Base-by-base conservation (phyloP, 495 filamentous ascomycete genomes). In the Glutinoglossum americanum region DNA sequence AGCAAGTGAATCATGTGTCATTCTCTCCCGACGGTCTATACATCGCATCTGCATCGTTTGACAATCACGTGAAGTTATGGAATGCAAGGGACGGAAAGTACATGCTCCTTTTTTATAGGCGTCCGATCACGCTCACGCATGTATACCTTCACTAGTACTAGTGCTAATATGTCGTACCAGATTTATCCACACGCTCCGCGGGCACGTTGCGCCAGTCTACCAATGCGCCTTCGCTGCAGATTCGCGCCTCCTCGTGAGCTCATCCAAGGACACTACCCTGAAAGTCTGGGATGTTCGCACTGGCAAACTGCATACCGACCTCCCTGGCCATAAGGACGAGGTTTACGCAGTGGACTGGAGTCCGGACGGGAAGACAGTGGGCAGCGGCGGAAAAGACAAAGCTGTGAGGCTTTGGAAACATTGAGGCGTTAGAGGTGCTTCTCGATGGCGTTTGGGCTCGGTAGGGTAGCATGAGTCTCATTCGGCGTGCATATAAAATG, bases 311-410 rank as follows among this genome's bases (percentile, higher is more conserved):
- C 41, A 48, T 25, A 65, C 62, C 44, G 89, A 99, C 75, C 74
- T 99, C 27, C 89, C 89, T 0, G 93, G 92, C 4, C 93, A 99
- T 69, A 77, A 87, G 65, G 93, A 95, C 62, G 89, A 97, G 70
- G 92, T 97, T 10, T 94, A 84, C 71, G 87, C 87, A 0, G 83
- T 95, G 19, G 89, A 94, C 67, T 95, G 89, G 89, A 84, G 81
- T 65, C 80, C 85, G 11, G 88, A 94, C 68, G 89, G 89, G 25
- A 72, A 83, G 57, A 82, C 80, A 63, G 87, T 95, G 28, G 83
- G 79, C 23, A 94, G 87, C 65, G 92, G 90, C 37, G 92, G 92
- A 15, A 89, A 89, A 63, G 92, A 98, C 70, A 95, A 92, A 71
- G 82, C 81, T 37, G 82, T 95, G 45, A 77, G 85, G 66, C 78